phyloP scores from a whole-genome alignment of 2,329 filamentous ascomycete genomes.

The Diaporthe helianthi region DNA sequence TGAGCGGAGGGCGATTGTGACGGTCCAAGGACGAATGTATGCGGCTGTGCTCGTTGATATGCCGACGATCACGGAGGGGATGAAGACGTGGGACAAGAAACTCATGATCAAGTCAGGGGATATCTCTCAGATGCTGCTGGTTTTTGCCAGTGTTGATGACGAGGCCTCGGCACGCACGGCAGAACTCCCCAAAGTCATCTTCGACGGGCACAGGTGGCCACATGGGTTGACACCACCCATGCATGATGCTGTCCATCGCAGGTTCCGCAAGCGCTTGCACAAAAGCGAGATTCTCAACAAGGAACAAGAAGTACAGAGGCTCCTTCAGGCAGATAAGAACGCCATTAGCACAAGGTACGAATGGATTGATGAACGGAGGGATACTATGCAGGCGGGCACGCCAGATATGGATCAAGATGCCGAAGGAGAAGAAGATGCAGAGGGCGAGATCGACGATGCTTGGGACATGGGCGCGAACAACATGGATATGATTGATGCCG shows the following conservation, averaged over 20 bases:
- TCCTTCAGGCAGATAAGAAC: conserved; percentile 73
- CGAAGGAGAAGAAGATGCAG: conserved; percentile 56
- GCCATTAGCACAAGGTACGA: conserved; percentile 68
- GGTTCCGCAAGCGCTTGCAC: conserved; percentile 83
- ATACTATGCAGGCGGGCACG: conserved; percentile 35
- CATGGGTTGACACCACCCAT: conserved; percentile 89
- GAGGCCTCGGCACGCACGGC: conserved; percentile 71
- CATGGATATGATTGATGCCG: conserved; percentile 44
- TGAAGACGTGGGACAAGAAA: conserved; percentile 93
- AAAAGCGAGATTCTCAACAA: conserved; percentile 81
- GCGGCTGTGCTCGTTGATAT: conserved; percentile 83
- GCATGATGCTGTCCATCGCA: conserved; percentile 81
- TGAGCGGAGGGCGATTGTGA: conserved; percentile 75
- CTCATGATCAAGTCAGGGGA: conserved; percentile 89
- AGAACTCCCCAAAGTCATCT: conserved; percentile 75
- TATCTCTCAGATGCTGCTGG: conserved; percentile 87
- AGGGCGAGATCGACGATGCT: conserved; percentile 46
- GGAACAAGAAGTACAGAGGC: conserved; percentile 77
- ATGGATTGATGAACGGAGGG: conserved; percentile 62
- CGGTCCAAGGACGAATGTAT: conserved; percentile 73
- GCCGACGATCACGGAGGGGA: conserved; percentile 85
- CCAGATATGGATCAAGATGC: conserved; percentile 52
- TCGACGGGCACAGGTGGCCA: conserved; percentile 75
- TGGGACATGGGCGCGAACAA: conserved; percentile 38
- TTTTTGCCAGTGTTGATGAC: conserved; percentile 71